A percentile compares a stretch with the other conserved stretches of the same genome.
These are phyloP conservation scores for Fusarium burgessii DNA, from an alignment of 2,329 filamentous ascomycete genomes.

Conservation along the genomic window DNA sequence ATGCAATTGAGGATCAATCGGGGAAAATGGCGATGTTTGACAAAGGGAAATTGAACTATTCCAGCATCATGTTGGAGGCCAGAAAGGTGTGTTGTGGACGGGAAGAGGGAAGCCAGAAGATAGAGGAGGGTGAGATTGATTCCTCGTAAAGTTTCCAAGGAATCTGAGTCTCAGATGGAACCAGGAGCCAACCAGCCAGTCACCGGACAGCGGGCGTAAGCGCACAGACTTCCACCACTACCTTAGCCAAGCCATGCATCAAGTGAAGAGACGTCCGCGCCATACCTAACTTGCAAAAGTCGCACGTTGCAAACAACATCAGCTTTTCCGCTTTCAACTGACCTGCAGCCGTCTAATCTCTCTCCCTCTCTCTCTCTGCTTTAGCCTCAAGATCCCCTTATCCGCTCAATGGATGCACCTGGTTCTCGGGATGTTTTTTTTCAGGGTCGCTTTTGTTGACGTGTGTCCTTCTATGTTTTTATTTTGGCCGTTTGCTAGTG, in stretches of 20 bases:
- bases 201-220: slow-evolving; percentile 15
- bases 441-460: slow-evolving; percentile 13
- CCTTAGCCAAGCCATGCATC: slow-evolving; percentile 8
- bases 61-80: not conserved
- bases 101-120: slow-evolving; percentile 20
- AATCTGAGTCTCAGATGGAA: slow-evolving; percentile 20
- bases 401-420: slow-evolving; percentile 28
- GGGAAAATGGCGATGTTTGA: slow-evolving; percentile 12
- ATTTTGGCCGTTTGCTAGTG: slow-evolving; percentile 3
- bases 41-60: slow-evolving; percentile 1
- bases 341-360: slow-evolving; percentile 34
- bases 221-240: slow-evolving; percentile 40
- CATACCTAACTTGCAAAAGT: slow-evolving; percentile 27
- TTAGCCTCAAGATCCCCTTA: slow-evolving; percentile 35
- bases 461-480: not conserved
- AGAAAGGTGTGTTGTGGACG: slow-evolving; percentile 16
- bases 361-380: slow-evolving; percentile 3
- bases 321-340: slow-evolving; percentile 20
- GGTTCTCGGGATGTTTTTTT: slow-evolving; percentile 31
- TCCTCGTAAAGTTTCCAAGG: slow-evolving; percentile 15
- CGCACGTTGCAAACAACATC: slow-evolving; percentile 34
- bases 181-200: not conserved
- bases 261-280: slow-evolving; percentile 4
- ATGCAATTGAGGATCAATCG: slow-evolving; percentile 18
- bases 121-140: not conserved